Conservation (phyloP, 108 stramenopile genomes). For the Nitzschia putrida region DNA sequence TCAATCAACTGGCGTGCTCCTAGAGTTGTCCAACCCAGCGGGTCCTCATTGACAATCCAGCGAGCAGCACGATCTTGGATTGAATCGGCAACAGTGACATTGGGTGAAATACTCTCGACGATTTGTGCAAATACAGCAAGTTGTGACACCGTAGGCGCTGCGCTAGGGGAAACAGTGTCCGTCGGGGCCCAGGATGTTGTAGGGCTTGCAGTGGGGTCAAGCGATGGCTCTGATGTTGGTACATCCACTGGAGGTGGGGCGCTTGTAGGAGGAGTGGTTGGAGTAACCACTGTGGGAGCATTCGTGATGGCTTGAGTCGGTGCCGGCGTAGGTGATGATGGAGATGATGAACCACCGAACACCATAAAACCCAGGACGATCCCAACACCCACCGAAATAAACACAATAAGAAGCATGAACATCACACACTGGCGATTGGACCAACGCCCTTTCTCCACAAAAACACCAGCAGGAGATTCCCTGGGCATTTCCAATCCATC, state of each 20-base stretch:
- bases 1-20: constrained; percentile 19
- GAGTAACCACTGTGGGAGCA: background rate
- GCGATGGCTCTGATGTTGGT: constrained; percentile 6
- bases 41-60: constrained; percentile 29
- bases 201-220: constrained; percentile 8
- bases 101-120: constrained; percentile 30
- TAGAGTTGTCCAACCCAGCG: constrained; percentile 10
- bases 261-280: constrained; percentile 2
- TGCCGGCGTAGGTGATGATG: background rate
- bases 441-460: background rate
- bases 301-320: background rate
- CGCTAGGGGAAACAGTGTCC: background rate
- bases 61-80: constrained; percentile 31
- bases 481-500: background rate
- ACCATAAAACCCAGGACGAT: constrained; percentile 12
- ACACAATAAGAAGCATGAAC: background rate
- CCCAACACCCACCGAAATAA: constrained; percentile 10
- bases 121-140: constrained; percentile 2
- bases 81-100: constrained; percentile 44
- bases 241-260: background rate
- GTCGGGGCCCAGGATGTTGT: constrained; percentile 12
- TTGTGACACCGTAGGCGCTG: background rate
- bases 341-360: background rate
- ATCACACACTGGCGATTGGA: background rate
- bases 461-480: background rate